phyloP scores from a whole-genome alignment of 75 land plant species.

The Pinus albicaulis region DNA sequence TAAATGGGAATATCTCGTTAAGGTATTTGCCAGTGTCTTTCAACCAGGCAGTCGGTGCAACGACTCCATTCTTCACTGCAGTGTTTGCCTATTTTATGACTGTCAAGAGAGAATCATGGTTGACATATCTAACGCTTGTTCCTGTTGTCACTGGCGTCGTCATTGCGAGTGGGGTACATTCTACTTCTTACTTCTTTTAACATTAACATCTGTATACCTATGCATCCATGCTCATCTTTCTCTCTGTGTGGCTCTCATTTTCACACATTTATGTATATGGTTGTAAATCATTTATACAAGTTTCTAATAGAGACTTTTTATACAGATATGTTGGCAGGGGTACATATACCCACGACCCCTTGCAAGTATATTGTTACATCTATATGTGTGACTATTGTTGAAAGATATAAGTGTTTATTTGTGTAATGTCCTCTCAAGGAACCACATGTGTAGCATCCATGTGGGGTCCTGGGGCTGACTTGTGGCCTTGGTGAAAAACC shows the following conservation, averaged over 20 bases:
- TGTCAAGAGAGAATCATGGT: slow-evolving; percentile 70
- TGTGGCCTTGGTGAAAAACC: too few relatives aligned
- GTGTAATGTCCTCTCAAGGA: too few relatives aligned
- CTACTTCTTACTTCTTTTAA: not conserved
- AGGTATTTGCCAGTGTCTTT: slow-evolving; percentile 62
- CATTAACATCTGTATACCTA: not conserved
- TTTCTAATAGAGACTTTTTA: not conserved
- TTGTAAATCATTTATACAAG: not conserved
- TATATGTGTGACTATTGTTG: too few relatives aligned
- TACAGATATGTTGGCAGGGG: too few relatives aligned
- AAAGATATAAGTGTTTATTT: too few relatives aligned
- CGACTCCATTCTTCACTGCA: slow-evolving; percentile 94
- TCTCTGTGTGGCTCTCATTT: too few relatives aligned
- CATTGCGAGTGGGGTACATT: slow-evolving; percentile 63
- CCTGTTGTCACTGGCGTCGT: slow-evolving; percentile 74
- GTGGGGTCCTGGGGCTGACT: too few relatives aligned
- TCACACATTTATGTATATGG: not conserved
- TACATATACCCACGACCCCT: too few relatives aligned
- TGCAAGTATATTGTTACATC: too few relatives aligned
- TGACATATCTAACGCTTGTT: slow-evolving; percentile 60
- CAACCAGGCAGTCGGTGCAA: slow-evolving; percentile 84
- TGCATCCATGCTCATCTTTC: too few relatives aligned
- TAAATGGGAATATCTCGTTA: slow-evolving; percentile 71
- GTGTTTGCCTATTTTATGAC: slow-evolving; percentile 85
- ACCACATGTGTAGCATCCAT: too few relatives aligned